Conservation (phyloP, 2,329 filamentous ascomycete genomes). For the Claviceps maximensis region DNA sequence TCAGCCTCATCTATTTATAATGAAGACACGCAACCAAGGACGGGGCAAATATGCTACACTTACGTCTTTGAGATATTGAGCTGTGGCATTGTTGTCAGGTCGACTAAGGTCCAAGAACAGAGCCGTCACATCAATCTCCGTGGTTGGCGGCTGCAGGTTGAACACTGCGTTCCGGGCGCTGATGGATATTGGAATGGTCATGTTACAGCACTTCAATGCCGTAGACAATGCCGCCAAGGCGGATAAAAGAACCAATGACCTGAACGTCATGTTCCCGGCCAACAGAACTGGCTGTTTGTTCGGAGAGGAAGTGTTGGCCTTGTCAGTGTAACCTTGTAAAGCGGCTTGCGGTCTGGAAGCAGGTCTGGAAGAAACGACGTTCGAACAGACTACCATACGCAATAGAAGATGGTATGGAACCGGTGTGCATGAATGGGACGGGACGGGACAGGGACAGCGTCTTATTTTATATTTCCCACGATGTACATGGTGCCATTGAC, state of each 20-base stretch:
- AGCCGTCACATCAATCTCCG: conserved; percentile 43
- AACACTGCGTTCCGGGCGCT: conserved; percentile 41
- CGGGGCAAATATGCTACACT: background rate
- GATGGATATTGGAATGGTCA: conserved; percentile 43
- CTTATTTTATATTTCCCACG: background rate
- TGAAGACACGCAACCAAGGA: too few species aligned
- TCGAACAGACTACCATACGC: background rate
- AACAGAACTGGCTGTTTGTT: background rate
- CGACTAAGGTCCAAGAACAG: conserved; percentile 37
- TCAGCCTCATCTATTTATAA: background rate
- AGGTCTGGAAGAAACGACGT: background rate
- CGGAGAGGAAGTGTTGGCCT: background rate
- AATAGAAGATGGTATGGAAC: background rate
- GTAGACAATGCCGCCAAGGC: conserved; percentile 15
- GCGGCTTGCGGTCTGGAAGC: too few species aligned
- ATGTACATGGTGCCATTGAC: background rate
- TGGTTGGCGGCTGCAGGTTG: conserved; percentile 30
- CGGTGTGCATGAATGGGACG: too few species aligned
- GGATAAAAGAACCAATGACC: conserved; percentile 10
- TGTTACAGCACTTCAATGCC: conserved; percentile 29
- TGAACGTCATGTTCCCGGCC: background rate
- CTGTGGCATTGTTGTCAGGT: conserved; percentile 37
- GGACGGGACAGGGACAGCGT: background rate
- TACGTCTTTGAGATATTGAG: conserved; percentile 29
- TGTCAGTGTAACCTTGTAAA: background rate